Conservation (phyloP, 495 filamentous ascomycete species). For the Pseudoneurospora amorphoporcata region DNA sequence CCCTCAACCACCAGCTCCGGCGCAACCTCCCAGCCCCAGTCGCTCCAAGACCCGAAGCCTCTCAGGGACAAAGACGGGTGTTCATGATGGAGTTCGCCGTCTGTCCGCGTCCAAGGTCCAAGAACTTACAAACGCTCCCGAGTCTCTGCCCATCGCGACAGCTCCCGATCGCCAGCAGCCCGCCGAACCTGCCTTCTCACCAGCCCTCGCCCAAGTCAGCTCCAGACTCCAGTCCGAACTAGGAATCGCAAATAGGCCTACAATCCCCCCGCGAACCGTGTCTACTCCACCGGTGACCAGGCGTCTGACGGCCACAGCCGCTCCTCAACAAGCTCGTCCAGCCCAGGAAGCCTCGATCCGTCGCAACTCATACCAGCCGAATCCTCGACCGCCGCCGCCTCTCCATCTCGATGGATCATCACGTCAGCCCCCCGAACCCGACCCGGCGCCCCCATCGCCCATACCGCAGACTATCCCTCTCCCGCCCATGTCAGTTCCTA, state of each 20-base stretch:
- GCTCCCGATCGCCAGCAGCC: slow-evolving; percentile 12
- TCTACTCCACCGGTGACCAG: slow-evolving; percentile 36
- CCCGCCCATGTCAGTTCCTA: slow-evolving; percentile 78
- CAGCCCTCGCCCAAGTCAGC: slow-evolving; percentile 23
- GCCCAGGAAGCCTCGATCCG: slow-evolving; percentile 14
- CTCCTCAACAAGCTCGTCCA: slow-evolving; percentile 13
- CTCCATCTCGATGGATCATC: slow-evolving; percentile 19
- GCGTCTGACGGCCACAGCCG: slow-evolving; percentile 7
- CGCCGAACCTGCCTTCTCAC: slow-evolving; percentile 24
- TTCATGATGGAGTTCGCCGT: slow-evolving; percentile 35
- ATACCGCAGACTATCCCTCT: slow-evolving; percentile 63
- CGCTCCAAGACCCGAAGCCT: slow-evolving; percentile 15
- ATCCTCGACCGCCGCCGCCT: slow-evolving; percentile 15
- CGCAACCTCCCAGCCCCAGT: not conserved
- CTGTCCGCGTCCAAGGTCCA: slow-evolving; percentile 48
- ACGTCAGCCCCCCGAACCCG: slow-evolving; percentile 14
- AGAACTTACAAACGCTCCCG: slow-evolving; percentile 42
- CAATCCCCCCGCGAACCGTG: slow-evolving; percentile 23
- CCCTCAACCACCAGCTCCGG: not conserved
- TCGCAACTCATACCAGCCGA: slow-evolving; percentile 25
- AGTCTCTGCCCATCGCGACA: slow-evolving; percentile 36
- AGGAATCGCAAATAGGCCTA: slow-evolving; percentile 1
- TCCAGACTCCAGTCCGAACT: not conserved
- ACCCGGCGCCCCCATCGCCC: slow-evolving; percentile 46
- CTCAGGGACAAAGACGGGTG: slow-evolving; percentile 27